Conservation (phyloP, 352 stramenopile species). For the Phytophthora tentaculata region DNA sequence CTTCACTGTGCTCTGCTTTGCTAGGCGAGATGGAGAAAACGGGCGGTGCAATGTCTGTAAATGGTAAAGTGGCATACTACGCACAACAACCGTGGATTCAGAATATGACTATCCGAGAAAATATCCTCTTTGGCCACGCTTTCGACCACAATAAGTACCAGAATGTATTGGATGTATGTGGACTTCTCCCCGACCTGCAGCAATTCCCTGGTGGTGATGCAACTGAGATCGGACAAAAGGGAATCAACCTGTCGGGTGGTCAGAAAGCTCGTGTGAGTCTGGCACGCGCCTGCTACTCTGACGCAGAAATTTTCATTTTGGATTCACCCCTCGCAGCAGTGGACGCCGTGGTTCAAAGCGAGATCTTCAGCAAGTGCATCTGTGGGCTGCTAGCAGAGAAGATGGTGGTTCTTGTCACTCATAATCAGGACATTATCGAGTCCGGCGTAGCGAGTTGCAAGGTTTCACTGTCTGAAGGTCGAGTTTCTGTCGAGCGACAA, state of each 20-base stretch:
- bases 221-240: conserved; percentile 95
- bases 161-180: conserved; percentile 68
- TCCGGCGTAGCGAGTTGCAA: background rate
- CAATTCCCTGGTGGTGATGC: conserved; percentile 83
- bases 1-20: conserved; percentile 35
- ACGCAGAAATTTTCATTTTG: conserved; percentile 79
- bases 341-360: conserved; percentile 50
- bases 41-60: conserved; percentile 41
- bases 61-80: conserved; percentile 63
- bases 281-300: conserved; percentile 64
- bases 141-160: conserved; percentile 54
- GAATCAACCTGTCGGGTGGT: conserved; percentile 94
- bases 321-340: conserved; percentile 94
- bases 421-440: conserved; percentile 67
- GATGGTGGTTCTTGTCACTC: conserved; percentile 91
- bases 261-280: conserved; percentile 87
- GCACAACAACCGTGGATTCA: conserved; percentile 93
- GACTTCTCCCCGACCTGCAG: conserved; percentile 83
- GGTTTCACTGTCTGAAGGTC: background rate
- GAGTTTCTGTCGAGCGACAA: background rate
- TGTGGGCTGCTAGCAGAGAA: conserved; percentile 39
- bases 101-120: conserved; percentile 93
- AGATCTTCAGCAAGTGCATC: conserved; percentile 77
- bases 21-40: conserved; percentile 87
- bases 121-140: conserved; percentile 92